phyloP scores from a whole-genome alignment of 768 basidiomycete species.

The Tulasnella calospora region DNA sequence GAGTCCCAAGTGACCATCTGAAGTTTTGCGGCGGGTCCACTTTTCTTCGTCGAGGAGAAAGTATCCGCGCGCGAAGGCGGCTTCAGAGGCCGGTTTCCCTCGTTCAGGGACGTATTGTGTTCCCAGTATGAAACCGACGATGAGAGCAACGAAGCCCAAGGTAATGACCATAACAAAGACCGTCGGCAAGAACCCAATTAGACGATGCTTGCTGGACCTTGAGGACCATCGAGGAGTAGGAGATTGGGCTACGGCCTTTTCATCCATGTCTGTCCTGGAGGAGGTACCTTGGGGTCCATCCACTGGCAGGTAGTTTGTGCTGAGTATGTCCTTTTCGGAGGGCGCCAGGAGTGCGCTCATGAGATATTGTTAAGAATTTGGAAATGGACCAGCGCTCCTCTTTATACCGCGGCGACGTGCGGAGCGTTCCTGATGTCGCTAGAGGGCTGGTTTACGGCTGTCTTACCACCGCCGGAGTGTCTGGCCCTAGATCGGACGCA shows the following conservation, averaged over 20 bases:
- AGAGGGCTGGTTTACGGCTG: background rate
- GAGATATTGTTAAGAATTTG: background rate
- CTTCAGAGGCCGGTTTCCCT: background rate
- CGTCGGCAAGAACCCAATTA: background rate
- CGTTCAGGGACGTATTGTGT: background rate
- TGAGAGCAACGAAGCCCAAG: background rate
- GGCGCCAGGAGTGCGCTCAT: background rate
- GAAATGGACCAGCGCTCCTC: background rate
- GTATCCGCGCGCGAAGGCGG: background rate
- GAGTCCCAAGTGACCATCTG: background rate
- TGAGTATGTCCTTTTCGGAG: background rate
- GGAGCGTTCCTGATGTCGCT: background rate
- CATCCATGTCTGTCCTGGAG: background rate
- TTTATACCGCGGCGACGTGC: background rate
- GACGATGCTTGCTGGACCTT: background rate
- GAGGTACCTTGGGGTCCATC: background rate
- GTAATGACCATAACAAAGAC: background rate
- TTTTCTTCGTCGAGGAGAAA: background rate
- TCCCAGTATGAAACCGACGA: background rate
- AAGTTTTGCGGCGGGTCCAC: background rate
- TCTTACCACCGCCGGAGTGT: background rate
- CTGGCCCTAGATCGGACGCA: background rate
- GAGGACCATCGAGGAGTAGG: background rate
- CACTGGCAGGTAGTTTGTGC: background rate
- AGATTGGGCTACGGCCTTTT: background rate